phyloP scores from a whole-genome alignment of 202 grass and related monocot species.

The Saccharum hybrid region DNA sequence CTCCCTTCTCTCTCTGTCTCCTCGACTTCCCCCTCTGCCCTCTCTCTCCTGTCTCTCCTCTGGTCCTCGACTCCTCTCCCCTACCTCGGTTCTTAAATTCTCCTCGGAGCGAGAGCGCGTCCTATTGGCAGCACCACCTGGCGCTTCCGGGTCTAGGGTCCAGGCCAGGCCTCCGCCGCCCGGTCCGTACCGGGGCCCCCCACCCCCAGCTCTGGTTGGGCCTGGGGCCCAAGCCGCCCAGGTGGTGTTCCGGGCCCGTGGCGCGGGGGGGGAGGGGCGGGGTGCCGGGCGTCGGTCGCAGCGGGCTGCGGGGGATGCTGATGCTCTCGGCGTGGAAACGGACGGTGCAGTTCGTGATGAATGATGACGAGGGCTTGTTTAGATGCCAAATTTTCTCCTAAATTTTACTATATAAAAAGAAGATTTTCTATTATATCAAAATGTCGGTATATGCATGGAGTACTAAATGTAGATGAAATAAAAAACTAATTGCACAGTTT shows the following conservation, averaged over 20 bases:
- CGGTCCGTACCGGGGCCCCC: neutral
- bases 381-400: too few species aligned
- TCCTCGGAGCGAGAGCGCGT: slow-evolving; percentile 36
- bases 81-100: slow-evolving; percentile 51
- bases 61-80: neutral
- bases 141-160: neutral
- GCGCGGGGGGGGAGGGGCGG: neutral
- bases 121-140: slow-evolving; percentile 49
- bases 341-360: too few species aligned
- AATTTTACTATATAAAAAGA: too few species aligned
- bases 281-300: neutral
- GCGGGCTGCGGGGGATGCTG: too few species aligned
- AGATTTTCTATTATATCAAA: too few species aligned
- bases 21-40: neutral
- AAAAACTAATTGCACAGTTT: too few species aligned
- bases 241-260: neutral
- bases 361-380: too few species aligned
- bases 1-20: neutral
- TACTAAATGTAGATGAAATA: too few species aligned
- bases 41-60: neutral
- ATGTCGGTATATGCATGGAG: too few species aligned
- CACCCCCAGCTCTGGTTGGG: neutral
- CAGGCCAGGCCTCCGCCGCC: neutral
- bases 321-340: neutral
- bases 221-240: neutral